Evolutionary conservation across 306 rosid genomes (phyloP).

Genomic region (Prosopis cineraria): DNA sequence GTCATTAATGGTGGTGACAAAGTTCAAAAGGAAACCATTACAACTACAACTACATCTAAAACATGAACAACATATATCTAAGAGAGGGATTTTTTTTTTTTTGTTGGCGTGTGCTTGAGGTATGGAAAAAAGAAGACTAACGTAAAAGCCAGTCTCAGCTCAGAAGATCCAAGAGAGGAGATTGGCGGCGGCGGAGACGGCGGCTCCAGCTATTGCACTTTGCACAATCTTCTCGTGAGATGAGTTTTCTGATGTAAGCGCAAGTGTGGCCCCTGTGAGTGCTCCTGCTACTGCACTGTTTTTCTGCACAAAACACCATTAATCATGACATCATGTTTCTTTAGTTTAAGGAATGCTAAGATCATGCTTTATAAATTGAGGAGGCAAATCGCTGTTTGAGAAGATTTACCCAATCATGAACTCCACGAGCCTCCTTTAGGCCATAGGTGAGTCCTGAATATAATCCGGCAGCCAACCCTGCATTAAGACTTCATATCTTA

Average conservation of each 20-base stretch:
- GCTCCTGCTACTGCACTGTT: conserved; percentile 96
- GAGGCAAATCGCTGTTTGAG: neutral
- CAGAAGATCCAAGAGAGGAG: conserved; percentile 73
- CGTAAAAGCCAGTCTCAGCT: conserved; percentile 8
- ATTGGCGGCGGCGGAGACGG: conserved; percentile 86
- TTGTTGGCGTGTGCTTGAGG: neutral
- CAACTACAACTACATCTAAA: conserved; percentile 22
- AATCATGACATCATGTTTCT: neutral
- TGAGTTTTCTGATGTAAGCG: conserved; percentile 63
- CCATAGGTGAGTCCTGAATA: conserved; percentile 96
- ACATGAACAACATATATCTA: neutral
- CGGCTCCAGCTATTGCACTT: conserved; percentile 92
- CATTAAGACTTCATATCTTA: neutral
- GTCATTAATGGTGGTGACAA: neutral
- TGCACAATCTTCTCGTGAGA: conserved; percentile 83
- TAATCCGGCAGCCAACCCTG: conserved; percentile 93
- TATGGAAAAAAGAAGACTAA: neutral
- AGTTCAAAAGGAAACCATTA: conserved; percentile 16
- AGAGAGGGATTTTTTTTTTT: neutral
- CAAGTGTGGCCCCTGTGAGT: conserved; percentile 78
- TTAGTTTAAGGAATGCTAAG: neutral
- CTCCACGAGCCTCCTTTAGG: conserved; percentile 85
- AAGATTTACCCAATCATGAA: conserved; percentile 84
- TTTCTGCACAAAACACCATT: conserved; percentile 61
- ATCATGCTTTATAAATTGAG: neutral